A percentile compares a stretch with the other conserved stretches of the same genome.
Conservation (phyloP, 2,329 filamentous ascomycete genomes). For the Neofusicoccum cordaticola region DNA sequence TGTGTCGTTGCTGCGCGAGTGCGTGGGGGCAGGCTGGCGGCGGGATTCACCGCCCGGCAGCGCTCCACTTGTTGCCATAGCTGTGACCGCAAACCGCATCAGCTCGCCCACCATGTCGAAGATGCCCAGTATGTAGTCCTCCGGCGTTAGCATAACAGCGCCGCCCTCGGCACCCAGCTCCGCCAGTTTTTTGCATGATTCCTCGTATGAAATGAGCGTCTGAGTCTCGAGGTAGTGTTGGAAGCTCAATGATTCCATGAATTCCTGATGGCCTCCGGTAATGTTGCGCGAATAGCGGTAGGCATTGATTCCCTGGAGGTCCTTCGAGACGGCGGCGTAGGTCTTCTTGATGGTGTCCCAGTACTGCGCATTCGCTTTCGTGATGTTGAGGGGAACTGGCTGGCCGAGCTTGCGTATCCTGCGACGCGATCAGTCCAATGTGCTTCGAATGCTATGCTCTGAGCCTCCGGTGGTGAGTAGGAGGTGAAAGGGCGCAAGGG, state of each 20-base stretch:
- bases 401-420: conserved; percentile 62
- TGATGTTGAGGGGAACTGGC: conserved; percentile 65
- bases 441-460: background rate
- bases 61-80: conserved; percentile 70
- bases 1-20: background rate
- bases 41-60: conserved; percentile 38
- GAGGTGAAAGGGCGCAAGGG: background rate
- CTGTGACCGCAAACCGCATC: conserved; percentile 93
- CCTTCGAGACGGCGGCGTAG: conserved; percentile 65
- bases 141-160: conserved; percentile 65
- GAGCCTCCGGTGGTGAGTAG: no score
- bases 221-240: conserved; percentile 81
- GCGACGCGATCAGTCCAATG: conserved; percentile 6
- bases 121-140: conserved; percentile 86
- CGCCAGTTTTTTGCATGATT: conserved; percentile 48
- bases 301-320: conserved; percentile 75
- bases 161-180: conserved; percentile 37
- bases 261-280: conserved; percentile 82
- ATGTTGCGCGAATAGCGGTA: conserved; percentile 79
- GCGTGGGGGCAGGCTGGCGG: conserved; percentile 37
- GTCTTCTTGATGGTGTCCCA: conserved; percentile 68
- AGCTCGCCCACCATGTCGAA: conserved; percentile 95
- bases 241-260: conserved; percentile 88
- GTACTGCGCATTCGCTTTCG: conserved; percentile 67
- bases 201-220: conserved; percentile 65